These are phyloP conservation scores for Calcarisporium arbuscula DNA, from an alignment of 2,329 filamentous ascomycete genomes.

Conservation along the genomic window DNA sequence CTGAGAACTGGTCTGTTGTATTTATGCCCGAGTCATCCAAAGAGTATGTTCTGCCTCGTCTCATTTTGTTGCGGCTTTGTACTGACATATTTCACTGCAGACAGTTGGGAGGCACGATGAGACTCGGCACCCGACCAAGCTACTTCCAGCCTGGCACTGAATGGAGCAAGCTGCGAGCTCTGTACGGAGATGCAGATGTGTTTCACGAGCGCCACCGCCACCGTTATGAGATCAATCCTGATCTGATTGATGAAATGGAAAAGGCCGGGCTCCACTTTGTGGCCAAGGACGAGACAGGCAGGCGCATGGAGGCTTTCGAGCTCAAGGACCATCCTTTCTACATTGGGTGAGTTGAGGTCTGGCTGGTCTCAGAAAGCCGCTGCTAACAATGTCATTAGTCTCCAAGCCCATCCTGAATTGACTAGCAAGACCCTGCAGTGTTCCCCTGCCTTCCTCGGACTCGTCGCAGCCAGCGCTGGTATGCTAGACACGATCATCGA, in stretches of 20 bases:
- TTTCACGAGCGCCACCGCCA: slow-evolving; percentile 77
- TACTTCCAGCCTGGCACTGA: slow-evolving; percentile 70
- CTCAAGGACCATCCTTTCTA: slow-evolving; percentile 79
- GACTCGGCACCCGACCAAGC: slow-evolving; percentile 68
- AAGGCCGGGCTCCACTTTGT: slow-evolving; percentile 66
- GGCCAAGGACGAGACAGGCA: slow-evolving; percentile 71
- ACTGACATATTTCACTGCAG: slow-evolving; percentile 3
- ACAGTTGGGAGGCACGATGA: slow-evolving; percentile 77
- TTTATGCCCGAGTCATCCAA: slow-evolving; percentile 76
- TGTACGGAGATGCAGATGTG: slow-evolving; percentile 57
- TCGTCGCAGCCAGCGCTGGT: slow-evolving; percentile 72
- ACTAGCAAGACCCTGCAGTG: slow-evolving; percentile 68
- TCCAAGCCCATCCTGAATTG: slow-evolving; percentile 89
- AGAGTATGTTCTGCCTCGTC: slow-evolving; percentile 22
- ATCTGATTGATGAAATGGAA: slow-evolving; percentile 62
- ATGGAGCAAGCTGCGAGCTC: slow-evolving; percentile 69
- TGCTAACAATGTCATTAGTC: slow-evolving; percentile 29
- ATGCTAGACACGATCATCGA: slow-evolving; percentile 43
- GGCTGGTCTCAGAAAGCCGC: not conserved
- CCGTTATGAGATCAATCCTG: slow-evolving; percentile 85
- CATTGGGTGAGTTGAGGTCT: slow-evolving; percentile 36
- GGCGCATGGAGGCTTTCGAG: slow-evolving; percentile 79
- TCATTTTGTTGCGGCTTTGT: not conserved
- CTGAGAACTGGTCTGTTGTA: slow-evolving; percentile 64
- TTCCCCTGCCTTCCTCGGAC: slow-evolving; percentile 54